Base-by-base conservation (phyloP, 1,284 basidiomycete species). In the Mycena sp. region DNA sequence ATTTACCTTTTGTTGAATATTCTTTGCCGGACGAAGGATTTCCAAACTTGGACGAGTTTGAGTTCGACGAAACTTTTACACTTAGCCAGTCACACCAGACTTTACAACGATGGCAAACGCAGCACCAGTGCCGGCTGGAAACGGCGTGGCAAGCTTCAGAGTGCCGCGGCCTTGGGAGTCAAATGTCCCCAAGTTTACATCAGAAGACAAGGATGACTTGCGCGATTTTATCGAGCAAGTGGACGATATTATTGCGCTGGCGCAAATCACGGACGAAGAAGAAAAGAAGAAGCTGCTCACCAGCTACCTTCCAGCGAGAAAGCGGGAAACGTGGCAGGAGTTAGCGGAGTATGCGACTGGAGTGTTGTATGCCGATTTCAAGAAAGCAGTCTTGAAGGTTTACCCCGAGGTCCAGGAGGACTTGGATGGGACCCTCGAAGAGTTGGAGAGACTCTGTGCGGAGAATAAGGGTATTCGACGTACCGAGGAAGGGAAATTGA, bases 171-270 rank as follows among this genome's bases (percentile, higher is more conserved):
- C n/a, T n/a, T n/a, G n/a, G n/a, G n/a, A 61, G 16, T 30, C 59
- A 2, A 61, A 61, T 28, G 59, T 44, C 6, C 59, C 59, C 3
- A 61, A 55, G 45, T 61, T 61, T 45, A 44, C 35, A 1, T 35
- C 45, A 3, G 52, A 61, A 19, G 59, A 61, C 28, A 55, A 54
- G 19, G 59, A 61, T 32, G 59, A 61, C 19, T 21, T 61, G 23
- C 26, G 17, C 19, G 52, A 61, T 25, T 61, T 61, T 14, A 44
- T 60, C 5, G 58, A 60, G 12, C 46, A 59, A 16, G 57, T 59
- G 6, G 48, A 59, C 7, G 48, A 59, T 14, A 59, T 59, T 26
- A 45, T 60, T 28, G 14, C 19, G 14, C 21, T 60, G 29, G 58
- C 49, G 11, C 40, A 48, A 14, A 28, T 60, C 7, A 37, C 17